Percentiles rank a stretch among this genome's conserved stretches.
Evolutionary conservation across 2,329 filamentous ascomycete genomes (phyloP).

Genomic region (Arthrobotrys sphaeroides): DNA sequence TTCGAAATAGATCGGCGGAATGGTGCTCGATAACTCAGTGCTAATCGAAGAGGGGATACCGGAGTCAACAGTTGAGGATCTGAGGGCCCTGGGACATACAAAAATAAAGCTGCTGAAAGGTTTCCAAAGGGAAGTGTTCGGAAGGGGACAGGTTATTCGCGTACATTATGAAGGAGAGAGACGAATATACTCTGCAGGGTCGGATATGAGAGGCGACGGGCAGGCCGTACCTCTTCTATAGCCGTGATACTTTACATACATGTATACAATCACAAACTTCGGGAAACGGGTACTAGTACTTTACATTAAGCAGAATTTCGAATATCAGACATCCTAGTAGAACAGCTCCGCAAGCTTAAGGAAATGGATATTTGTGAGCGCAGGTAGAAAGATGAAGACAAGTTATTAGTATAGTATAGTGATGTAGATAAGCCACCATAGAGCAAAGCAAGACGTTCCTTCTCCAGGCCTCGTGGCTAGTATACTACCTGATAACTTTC

Average conservation of each 20-base stretch:
- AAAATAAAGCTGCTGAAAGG: conserved; percentile 73
- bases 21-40: conserved; percentile 66
- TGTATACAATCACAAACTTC: too few relatives aligned
- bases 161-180: conserved; percentile 74
- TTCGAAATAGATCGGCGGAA: conserved; percentile 68
- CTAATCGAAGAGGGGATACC: conserved; percentile 88
- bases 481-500: too few relatives aligned
- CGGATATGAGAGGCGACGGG: conserved; percentile 87
- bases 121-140: conserved; percentile 75
- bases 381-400: too few relatives aligned
- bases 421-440: too few relatives aligned
- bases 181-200: conserved; percentile 85
- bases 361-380: too few relatives aligned
- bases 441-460: too few relatives aligned
- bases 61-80: conserved; percentile 72
- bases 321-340: too few relatives aligned
- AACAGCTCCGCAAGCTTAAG: too few relatives aligned
- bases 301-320: too few relatives aligned
- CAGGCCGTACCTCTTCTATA: conserved; percentile 67
- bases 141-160: conserved; percentile 85
- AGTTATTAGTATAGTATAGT: too few relatives aligned
- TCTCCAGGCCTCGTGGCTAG: too few relatives aligned
- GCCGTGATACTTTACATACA: background rate
- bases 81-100: conserved; percentile 76
- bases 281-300: too few relatives aligned